Percentiles rank a stretch among this genome's conserved stretches.
These are phyloP conservation scores for Didymella exigua DNA, from an alignment of 2,329 filamentous ascomycete species.

Conservation along the genomic window DNA sequence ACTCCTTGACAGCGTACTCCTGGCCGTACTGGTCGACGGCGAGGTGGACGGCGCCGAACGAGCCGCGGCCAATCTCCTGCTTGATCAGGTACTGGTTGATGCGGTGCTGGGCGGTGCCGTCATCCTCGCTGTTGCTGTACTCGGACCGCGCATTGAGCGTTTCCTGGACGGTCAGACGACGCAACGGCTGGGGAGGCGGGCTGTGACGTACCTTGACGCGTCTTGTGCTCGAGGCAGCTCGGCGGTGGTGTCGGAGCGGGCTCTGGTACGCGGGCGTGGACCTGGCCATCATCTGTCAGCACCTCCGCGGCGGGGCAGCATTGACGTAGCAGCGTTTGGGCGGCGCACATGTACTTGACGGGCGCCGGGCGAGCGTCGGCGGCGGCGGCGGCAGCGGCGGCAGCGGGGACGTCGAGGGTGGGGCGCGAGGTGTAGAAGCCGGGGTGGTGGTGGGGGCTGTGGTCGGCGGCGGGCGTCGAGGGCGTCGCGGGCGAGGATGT, in stretches of 20 bases:
- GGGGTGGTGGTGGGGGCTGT: not conserved
- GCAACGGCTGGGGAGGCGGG: too few species aligned
- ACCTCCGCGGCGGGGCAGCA: slow-evolving; percentile 35
- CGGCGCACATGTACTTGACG: slow-evolving; percentile 57
- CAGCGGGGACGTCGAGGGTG: slow-evolving; percentile 53
- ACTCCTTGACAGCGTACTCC: slow-evolving; percentile 97
- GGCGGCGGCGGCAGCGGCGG: slow-evolving; percentile 41
- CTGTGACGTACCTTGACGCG: slow-evolving; percentile 62
- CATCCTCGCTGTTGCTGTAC: slow-evolving; percentile 82
- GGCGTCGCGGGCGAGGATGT: not conserved
- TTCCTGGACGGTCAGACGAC: slow-evolving; percentile 62
- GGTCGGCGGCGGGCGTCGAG: slow-evolving; percentile 1
- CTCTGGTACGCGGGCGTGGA: slow-evolving; percentile 65
- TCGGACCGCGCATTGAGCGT: slow-evolving; percentile 88
- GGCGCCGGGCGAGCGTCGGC: slow-evolving; percentile 50
- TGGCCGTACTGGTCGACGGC: slow-evolving; percentile 87
- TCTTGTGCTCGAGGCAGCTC: slow-evolving; percentile 64
- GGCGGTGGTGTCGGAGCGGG: slow-evolving; percentile 68
- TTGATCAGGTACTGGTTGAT: slow-evolving; percentile 96
- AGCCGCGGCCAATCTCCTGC: slow-evolving; percentile 95
- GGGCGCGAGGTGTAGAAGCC: slow-evolving; percentile 54
- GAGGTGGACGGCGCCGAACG: slow-evolving; percentile 90
- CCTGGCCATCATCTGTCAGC: slow-evolving; percentile 47
- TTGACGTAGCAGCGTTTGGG: slow-evolving; percentile 9
- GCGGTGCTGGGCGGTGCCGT: slow-evolving; percentile 78